A percentile compares a stretch with the other conserved stretches of the same genome.
Evolutionary conservation across 352 stramenopile genomes (phyloP).

Genomic region (Aphanomyces astaci): DNA sequence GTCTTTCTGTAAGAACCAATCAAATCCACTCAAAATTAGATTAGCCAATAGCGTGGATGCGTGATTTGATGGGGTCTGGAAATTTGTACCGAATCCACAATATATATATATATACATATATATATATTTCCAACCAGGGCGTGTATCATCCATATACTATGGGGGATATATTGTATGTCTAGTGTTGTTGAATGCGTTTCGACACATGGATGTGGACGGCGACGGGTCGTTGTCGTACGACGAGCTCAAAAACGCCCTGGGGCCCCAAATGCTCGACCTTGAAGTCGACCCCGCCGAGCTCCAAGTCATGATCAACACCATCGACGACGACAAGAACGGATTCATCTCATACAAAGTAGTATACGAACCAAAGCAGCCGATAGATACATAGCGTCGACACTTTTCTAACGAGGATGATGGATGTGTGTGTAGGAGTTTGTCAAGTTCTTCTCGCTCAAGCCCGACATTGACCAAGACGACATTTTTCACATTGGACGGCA

Average conservation of each 20-base stretch:
- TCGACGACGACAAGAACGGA: constrained; percentile 61
- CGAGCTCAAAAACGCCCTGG: constrained; percentile 51
- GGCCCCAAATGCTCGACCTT: constrained; percentile 51
- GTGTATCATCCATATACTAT: neutral
- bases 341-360: constrained; percentile 52
- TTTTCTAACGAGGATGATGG: too few relatives aligned
- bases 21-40: too few relatives aligned
- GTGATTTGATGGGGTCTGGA: too few relatives aligned
- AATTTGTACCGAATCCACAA: too few relatives aligned
- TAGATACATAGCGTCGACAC: too few relatives aligned
- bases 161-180: too few relatives aligned
- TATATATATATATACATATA: too few relatives aligned
- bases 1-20: too few relatives aligned
- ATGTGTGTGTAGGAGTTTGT: constrained; percentile 72
- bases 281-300: constrained; percentile 44
- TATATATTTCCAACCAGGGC: neutral
- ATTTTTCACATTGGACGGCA: constrained; percentile 55
- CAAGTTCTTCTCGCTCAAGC: constrained; percentile 63
- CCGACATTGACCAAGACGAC: constrained; percentile 50
- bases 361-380: too few relatives aligned
- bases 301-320: constrained; percentile 64
- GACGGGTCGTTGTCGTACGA: constrained; percentile 67
- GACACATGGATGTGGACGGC: constrained; percentile 67
- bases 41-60: too few relatives aligned
- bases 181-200: constrained; percentile 66